phyloP scores from a whole-genome alignment of 164 flowering plant species.

The Buxus sempervirens region DNA sequence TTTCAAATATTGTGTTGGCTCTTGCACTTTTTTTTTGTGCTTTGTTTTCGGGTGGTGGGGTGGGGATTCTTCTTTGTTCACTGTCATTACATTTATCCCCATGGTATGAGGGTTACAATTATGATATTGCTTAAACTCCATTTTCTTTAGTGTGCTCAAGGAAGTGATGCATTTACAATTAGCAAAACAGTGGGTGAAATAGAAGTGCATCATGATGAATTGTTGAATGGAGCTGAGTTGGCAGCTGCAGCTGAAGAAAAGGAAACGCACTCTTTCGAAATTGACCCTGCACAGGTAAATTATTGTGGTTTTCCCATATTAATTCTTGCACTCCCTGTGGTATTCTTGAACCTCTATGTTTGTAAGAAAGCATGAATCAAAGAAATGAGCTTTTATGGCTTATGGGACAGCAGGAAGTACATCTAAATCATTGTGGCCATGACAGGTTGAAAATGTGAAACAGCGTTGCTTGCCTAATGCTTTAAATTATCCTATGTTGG shows the following conservation, averaged over 20 bases:
- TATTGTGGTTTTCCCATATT: neutral
- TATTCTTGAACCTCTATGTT: neutral
- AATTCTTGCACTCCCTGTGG: neutral
- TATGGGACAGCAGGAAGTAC: too few relatives aligned
- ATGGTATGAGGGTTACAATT: neutral
- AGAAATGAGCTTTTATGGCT: too few relatives aligned
- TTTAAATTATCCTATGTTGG: constrained; percentile 95
- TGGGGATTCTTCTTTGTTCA: neutral
- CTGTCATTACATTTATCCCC: neutral
- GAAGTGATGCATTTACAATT: constrained; percentile 61
- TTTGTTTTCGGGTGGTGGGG: too few relatives aligned
- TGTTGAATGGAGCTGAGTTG: constrained; percentile 72
- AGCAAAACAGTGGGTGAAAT: constrained; percentile 77
- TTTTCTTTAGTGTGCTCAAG: constrained; percentile 39
- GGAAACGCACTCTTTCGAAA: constrained; percentile 90
- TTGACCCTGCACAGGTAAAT: constrained; percentile 84
- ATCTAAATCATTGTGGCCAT: constrained; percentile 2
- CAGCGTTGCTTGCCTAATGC: constrained; percentile 95
- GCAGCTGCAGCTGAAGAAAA: constrained; percentile 94
- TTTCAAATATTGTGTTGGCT: neutral
- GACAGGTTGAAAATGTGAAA: constrained; percentile 95
- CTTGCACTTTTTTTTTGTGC: neutral
- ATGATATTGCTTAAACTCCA: neutral
- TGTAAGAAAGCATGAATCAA: too few relatives aligned
- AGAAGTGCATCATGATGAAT: constrained; percentile 56